A percentile compares a stretch with the other conserved stretches of the same genome.
Evolutionary conservation across 805 yeast genomes (phyloP).

Genomic region (Metschnikowia rubicola): DNA sequence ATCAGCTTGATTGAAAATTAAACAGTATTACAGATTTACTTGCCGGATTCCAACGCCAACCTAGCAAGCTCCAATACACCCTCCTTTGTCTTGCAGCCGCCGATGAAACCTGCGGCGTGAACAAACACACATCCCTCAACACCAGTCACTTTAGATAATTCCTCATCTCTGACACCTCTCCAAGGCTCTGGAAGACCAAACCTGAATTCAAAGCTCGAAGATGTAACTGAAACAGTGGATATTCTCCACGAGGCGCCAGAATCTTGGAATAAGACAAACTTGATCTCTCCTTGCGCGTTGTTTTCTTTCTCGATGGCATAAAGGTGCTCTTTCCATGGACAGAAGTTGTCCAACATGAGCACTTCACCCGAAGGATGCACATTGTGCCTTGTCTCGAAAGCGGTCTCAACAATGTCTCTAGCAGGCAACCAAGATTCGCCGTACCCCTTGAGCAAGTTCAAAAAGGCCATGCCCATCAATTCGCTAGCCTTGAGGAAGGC

Average conservation of each 20-base stretch:
- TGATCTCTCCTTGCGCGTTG: slow-evolving; percentile 50
- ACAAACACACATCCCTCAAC: slow-evolving; percentile 84
- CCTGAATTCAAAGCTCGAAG: slow-evolving; percentile 79
- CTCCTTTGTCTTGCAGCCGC: slow-evolving; percentile 82
- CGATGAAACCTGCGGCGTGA: slow-evolving; percentile 97
- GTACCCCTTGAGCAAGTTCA: slow-evolving; percentile 59
- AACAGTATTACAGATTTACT: background rate
- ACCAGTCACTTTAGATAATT: slow-evolving; percentile 68
- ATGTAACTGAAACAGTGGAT: slow-evolving; percentile 82
- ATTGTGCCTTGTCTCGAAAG: slow-evolving; percentile 57
- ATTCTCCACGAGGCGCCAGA: slow-evolving; percentile 75
- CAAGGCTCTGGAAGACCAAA: slow-evolving; percentile 84
- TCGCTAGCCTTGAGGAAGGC: slow-evolving; percentile 68
- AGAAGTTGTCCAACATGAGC: slow-evolving; percentile 67
- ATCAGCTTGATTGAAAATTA: too few relatives aligned
- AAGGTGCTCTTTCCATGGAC: slow-evolving; percentile 95
- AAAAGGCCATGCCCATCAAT: slow-evolving; percentile 81
- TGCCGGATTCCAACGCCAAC: slow-evolving; percentile 21
- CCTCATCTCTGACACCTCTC: slow-evolving; percentile 95
- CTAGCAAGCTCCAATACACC: slow-evolving; percentile 75
- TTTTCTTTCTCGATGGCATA: slow-evolving; percentile 65
- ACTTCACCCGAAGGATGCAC: slow-evolving; percentile 72
- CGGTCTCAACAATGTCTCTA: slow-evolving; percentile 66
- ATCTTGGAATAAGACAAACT: slow-evolving; percentile 80
- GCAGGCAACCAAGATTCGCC: slow-evolving; percentile 94